phyloP scores from a whole-genome alignment of 140 eudicot genomes.

The Stevia rebaudiana region DNA sequence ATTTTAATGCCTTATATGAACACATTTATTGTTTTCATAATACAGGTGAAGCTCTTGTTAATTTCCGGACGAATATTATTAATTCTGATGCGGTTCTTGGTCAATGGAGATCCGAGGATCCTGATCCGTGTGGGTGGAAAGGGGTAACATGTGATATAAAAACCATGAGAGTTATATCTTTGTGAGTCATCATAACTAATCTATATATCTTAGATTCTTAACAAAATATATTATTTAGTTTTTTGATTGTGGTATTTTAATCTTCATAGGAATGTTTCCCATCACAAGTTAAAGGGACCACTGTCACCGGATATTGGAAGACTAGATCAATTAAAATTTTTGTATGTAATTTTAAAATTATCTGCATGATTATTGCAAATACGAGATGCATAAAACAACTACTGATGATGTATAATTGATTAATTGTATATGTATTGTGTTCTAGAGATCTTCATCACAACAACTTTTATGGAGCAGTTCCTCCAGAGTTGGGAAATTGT shows the following conservation, averaged over 20 bases:
- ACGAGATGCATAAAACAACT: not conserved
- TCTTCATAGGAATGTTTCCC: conserved; percentile 55
- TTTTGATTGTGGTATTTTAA: conserved; percentile 1
- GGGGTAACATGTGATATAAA: conserved; percentile 75
- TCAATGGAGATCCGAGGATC: conserved; percentile 94
- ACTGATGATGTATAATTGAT: conserved; percentile 25
- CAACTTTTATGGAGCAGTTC: conserved; percentile 79
- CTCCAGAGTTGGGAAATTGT: conserved; percentile 90
- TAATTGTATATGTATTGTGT: conserved; percentile 4
- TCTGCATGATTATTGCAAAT: conserved; percentile 7
- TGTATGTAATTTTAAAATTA: conserved; percentile 38
- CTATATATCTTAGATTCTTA: not conserved
- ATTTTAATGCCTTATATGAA: not conserved
- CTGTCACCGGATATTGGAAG: conserved; percentile 77
- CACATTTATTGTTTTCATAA: conserved; percentile 16
- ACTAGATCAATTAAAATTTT: conserved; percentile 63
- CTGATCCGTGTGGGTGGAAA: conserved; percentile 94
- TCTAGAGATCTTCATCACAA: conserved; percentile 87
- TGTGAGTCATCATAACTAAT: conserved; percentile 45
- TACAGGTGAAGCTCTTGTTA: conserved; percentile 84
- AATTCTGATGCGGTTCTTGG: conserved; percentile 64
- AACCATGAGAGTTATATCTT: conserved; percentile 75
- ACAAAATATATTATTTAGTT: not conserved
- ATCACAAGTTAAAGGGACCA: conserved; percentile 79
- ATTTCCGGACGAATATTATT: conserved; percentile 52